Evolutionary conservation across 257 asterid species (phyloP).

Genomic region (Lantana camara): DNA sequence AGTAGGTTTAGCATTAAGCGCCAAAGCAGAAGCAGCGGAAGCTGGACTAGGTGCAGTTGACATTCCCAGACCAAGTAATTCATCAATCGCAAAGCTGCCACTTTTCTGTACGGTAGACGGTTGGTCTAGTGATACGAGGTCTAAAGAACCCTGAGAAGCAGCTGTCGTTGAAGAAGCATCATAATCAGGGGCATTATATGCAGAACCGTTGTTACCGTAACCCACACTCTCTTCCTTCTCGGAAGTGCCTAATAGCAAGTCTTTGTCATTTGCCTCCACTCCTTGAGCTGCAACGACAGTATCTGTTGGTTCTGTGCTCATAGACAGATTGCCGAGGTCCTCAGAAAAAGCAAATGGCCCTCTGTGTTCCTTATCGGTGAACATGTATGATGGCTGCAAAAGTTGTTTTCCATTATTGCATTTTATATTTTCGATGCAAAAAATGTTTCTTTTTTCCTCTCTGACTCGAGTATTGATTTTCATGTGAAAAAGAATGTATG

Average conservation of each 20-base stretch:
- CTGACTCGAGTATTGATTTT: too few relatives aligned
- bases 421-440: too few relatives aligned
- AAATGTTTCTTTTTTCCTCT: too few relatives aligned
- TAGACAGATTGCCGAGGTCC: constrained; percentile 72
- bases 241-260: constrained; percentile 75
- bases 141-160: constrained; percentile 47
- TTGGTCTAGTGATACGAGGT: constrained; percentile 78
- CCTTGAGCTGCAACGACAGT: constrained; percentile 56
- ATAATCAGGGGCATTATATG: constrained; percentile 73
- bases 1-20: constrained; percentile 73
- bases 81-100: constrained; percentile 78
- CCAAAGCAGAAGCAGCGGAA: constrained; percentile 58
- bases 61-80: constrained; percentile 84
- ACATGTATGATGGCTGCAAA: constrained; percentile 97
- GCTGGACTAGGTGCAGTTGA: constrained; percentile 47
- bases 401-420: constrained; percentile 10
- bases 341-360: constrained; percentile 97
- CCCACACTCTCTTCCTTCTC: constrained; percentile 81
- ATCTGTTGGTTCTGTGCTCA: constrained; percentile 62
- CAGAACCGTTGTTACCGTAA: constrained; percentile 66
- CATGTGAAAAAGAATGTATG: too few relatives aligned
- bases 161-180: constrained; percentile 46
- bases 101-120: constrained; percentile 46
- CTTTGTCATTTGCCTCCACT: constrained; percentile 91
- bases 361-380: constrained; percentile 95